Base-by-base conservation (phyloP, 208 protist species). In the Trypanosoma grayi region DNA sequence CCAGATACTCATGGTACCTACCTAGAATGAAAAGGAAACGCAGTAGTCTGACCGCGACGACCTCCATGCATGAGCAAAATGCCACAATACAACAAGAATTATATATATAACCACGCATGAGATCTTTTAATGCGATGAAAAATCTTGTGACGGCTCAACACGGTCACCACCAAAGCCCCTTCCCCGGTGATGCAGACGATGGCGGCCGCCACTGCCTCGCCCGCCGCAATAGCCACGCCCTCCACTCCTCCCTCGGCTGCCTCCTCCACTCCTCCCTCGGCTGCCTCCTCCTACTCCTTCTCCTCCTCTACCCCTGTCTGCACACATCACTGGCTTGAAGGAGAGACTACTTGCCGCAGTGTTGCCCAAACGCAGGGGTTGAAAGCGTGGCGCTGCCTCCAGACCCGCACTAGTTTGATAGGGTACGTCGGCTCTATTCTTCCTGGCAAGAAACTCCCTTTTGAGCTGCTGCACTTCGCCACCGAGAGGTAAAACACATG, bases 401-500 rank as follows among this genome's bases (percentile, higher is more conserved):
- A 87, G 72, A 22, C 83, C 83, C 20, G 67, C 74, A 61, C 71
- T 78, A 13, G 60, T 70, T 45, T 78, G 75, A 39, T 76, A 87
- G 18, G 40, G 53, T 18, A 45, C 13, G 40, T 88, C 76, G 24
- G 77, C 55, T 22, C 79, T 83, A 9, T 70, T 70, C 13, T 77
- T 73, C 54, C 73, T 62, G 0, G 66, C 70, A 4, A 87, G 66
- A 52, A 85, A 89, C 54, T 94, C 85, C 28, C 77, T 73, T 58
- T 83, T 83, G 11, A 94, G 60, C 53, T 90, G 77, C 10, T 73
- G 39, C 45, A 92, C 88, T 55, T 90, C 83, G 2, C 85, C 88
- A 7, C 83, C 82, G 6, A 92, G 71, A 4, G 73, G 50, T 14
- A 73, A 67, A 4, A 90, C 55, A 50, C 66, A 80, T 27, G 72